Evolutionary conservation across 2,329 filamentous ascomycete genomes (phyloP), one percentile per base, ranked within the genome.

Genomic region (Cytospora piceicola): DNA sequence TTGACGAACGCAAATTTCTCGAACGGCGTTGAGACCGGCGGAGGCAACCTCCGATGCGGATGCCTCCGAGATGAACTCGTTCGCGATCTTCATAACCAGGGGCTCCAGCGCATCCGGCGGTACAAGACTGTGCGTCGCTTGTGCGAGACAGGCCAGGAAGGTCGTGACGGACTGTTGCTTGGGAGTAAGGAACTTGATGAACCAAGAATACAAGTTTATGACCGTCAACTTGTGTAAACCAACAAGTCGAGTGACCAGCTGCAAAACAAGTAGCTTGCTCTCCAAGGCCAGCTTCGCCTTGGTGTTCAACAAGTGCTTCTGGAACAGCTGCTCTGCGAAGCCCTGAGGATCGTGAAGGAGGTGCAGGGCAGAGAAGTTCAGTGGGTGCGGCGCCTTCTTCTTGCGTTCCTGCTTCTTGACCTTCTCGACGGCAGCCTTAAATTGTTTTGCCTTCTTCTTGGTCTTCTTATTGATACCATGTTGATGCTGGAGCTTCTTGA

Each of bases 11-110:
- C 94, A 97, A 30, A 99, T 92, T 74, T 99, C 95, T 59, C 95
- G 88, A 70, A 99, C 98, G 17, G 93, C 91, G 76, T 98, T 97
- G 63, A 99, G 83, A 73, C 94, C 95, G 5, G 95, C 94, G 4
- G 94, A 90, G 0, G 92, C 92, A 34, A 99, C 94, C 77, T 98
- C 94, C 4, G 91, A 86, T 0, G 95, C 94, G 0, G 94, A 89
- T 1, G 93, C 95, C 79, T 99, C 95, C 0, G 93, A 97, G 2
- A 99, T 94, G 74, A 99, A 99, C 76, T 99, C 95, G 74, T 98
- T 97, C 36, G 95, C 94, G 72, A 99, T 98, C 80, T 97, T 98
- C 76, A 93, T 90, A 2, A 99, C 83, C 5, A 98, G 80, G 0
- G 95, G 94, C 76, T 98, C 94, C 14, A 99, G 82, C 0, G 89